phyloP scores from a whole-genome alignment of 768 basidiomycete species.

The Serendipita sp. region DNA sequence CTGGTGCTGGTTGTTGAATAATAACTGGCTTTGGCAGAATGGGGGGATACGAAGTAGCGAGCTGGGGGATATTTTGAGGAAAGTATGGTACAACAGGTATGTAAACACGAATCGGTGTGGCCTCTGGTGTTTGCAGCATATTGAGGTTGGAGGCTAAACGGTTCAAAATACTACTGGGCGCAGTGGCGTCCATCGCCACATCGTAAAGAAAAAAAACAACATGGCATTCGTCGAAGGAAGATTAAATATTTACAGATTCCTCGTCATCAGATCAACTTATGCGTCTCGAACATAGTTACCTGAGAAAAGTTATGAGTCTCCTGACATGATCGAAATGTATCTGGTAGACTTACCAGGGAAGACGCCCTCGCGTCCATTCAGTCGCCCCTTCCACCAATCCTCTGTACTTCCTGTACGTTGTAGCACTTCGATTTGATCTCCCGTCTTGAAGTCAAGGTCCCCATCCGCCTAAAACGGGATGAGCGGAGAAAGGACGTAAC shows the following conservation, averaged over 20 bases:
- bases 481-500: not conserved
- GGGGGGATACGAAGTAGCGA: not conserved
- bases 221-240: no score
- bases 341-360: slow-evolving; percentile 53
- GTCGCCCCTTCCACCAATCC: slow-evolving; percentile 93
- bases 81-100: no score
- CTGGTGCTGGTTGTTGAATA: no score
- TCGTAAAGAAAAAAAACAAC: not conserved
- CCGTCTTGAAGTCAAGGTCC: slow-evolving; percentile 75
- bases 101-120: not conserved
- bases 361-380: slow-evolving; percentile 70
- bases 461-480: slow-evolving; percentile 50
- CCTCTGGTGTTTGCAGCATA: not conserved
- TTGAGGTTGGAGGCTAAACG: not conserved
- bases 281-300: slow-evolving; percentile 33
- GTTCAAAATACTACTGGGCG: not conserved
- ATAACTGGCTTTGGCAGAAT: not conserved
- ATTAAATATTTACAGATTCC: not conserved
- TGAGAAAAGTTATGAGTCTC: not conserved
- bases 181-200: not conserved
- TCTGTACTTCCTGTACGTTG: slow-evolving; percentile 66
- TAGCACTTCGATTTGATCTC: slow-evolving; percentile 81
- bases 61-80: not conserved
- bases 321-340: not conserved
- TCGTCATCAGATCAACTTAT: slow-evolving; percentile 11